These are phyloP conservation scores for Colletotrichum filicis DNA, from an alignment of 2,329 filamentous ascomycete genomes.

Conservation along the genomic window DNA sequence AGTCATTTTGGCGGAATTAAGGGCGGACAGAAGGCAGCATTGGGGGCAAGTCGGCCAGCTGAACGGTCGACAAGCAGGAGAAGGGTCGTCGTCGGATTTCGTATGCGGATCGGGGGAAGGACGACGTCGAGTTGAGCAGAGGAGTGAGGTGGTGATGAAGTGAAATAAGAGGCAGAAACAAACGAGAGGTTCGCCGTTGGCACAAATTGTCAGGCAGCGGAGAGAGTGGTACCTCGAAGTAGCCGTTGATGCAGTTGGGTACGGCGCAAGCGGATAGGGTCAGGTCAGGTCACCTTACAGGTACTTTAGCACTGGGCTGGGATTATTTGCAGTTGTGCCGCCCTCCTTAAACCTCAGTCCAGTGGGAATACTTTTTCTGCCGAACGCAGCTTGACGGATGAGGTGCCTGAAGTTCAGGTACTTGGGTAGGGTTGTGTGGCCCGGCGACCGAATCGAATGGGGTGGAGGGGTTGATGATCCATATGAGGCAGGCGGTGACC, in stretches of 20 bases:
- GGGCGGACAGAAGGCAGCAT: slow-evolving; percentile 30
- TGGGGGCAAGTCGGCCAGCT: slow-evolving; percentile 29
- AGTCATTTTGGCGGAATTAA: slow-evolving; percentile 56
- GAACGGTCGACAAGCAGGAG: slow-evolving; percentile 21
- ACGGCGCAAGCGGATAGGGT: neutral
- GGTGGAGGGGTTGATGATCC: slow-evolving; percentile 4
- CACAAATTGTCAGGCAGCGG: slow-evolving; percentile 10
- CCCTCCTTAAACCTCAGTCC: neutral
- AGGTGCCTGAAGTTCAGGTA: neutral
- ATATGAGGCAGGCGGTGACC: slow-evolving; percentile 8
- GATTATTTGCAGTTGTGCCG: neutral
- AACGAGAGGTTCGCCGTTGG: slow-evolving; percentile 1
- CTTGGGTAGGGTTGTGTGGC: slow-evolving; percentile 21
- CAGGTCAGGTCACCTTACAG: neutral
- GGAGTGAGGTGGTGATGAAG: neutral
- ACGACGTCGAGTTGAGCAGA: neutral
- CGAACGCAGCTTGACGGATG: neutral
- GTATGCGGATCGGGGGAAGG: neutral
- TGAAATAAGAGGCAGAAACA: neutral
- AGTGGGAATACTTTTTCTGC: slow-evolving; percentile 1
- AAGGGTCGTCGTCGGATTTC: neutral
- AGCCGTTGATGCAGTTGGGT: neutral
- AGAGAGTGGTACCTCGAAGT: slow-evolving; percentile 1
- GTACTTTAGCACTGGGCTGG: neutral
- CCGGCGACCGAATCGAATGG: slow-evolving; percentile 1